Conservation (phyloP, 805 yeast genomes). For the Barnettozyma sucrosica region DNA sequence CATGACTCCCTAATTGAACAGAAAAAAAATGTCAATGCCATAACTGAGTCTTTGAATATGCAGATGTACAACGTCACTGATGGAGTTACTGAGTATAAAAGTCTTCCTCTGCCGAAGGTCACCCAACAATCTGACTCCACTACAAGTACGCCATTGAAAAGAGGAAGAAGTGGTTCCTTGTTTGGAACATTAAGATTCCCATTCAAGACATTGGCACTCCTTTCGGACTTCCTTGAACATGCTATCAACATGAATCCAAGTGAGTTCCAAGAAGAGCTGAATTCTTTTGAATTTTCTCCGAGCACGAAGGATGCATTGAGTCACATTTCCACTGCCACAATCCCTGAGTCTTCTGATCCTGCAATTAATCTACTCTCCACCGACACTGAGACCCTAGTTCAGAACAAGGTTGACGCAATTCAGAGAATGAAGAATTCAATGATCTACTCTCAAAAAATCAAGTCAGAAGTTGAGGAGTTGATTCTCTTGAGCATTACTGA, state of each 20-base stretch:
- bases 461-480: conserved; percentile 67
- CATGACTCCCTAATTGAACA: conserved; percentile 81
- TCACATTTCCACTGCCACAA: conserved; percentile 31
- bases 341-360: conserved; percentile 54
- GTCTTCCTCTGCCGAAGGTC: conserved; percentile 39
- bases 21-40: conserved; percentile 39
- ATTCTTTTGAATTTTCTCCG: conserved; percentile 45
- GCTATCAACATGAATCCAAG: conserved; percentile 71
- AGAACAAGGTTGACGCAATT: conserved; percentile 63
- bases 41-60: conserved; percentile 27
- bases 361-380: conserved; percentile 56
- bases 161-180: conserved; percentile 39
- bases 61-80: conserved; percentile 16
- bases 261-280: conserved; percentile 35
- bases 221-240: conserved; percentile 65
- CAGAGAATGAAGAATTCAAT: conserved; percentile 67
- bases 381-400: conserved; percentile 59
- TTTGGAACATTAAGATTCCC: conserved; percentile 47
- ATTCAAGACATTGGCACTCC: conserved; percentile 49
- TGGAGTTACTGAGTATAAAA: conserved; percentile 45
- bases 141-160: conserved; percentile 20
- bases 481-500: conserved; percentile 59
- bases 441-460: conserved; percentile 69
- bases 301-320: conserved; percentile 52
- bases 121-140: conserved; percentile 17